A percentile compares a stretch with the other conserved stretches of the same genome.
These are phyloP conservation scores for Plasmodium adleri DNA, from an alignment of 169 alveolate genomes.

Conservation along the genomic window DNA sequence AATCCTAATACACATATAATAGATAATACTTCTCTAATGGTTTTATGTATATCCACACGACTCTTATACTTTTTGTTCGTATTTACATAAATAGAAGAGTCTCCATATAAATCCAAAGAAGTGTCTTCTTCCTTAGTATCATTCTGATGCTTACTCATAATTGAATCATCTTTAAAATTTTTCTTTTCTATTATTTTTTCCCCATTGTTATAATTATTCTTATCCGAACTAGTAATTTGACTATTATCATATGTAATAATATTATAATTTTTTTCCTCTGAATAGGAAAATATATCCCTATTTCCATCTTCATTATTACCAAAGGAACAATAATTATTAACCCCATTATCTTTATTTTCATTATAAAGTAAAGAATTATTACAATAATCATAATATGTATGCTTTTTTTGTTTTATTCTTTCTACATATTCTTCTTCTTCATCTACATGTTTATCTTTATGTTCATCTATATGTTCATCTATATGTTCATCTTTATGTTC, in stretches of 20 bases:
- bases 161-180: no score
- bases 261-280: conserved; percentile 16
- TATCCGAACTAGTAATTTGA: neutral
- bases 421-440: no score
- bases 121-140: neutral
- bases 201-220: neutral
- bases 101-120: neutral
- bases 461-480: neutral
- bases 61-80: conserved; percentile 11
- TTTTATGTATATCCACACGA: conserved; percentile 26
- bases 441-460: no score
- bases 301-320: neutral
- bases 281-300: neutral
- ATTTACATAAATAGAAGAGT: conserved; percentile 14
- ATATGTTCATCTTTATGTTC: neutral
- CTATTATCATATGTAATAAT: neutral
- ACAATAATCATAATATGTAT: neutral
- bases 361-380: neutral
- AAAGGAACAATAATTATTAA: neutral
- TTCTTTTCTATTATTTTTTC: conserved; percentile 10
- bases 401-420: no score
- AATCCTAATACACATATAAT: conserved; percentile 66
- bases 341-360: neutral
- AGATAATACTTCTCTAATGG: conserved; percentile 57
- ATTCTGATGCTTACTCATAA: neutral